phyloP scores from a whole-genome alignment of 1,139 yeast species.

The Kodamaea sp. region DNA sequence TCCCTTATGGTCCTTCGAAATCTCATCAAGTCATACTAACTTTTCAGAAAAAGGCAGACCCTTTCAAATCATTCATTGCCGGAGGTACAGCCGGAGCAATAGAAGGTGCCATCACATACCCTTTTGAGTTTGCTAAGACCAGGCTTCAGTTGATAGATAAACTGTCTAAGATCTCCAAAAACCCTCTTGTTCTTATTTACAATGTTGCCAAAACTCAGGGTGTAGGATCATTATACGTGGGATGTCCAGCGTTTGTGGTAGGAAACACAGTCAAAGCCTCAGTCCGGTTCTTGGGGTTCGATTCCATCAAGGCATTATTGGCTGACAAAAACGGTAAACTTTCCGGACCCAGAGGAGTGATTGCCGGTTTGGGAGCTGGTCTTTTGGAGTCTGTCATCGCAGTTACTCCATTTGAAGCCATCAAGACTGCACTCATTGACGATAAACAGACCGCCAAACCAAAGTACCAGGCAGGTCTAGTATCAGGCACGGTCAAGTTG shows the following conservation, averaged over 20 bases:
- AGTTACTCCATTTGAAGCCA: conserved; percentile 95
- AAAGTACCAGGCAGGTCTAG: conserved; percentile 68
- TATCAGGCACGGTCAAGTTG: conserved; percentile 63
- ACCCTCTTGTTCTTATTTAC: conserved; percentile 79
- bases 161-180: conserved; percentile 65
- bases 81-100: conserved; percentile 96
- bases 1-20: too few relatives aligned
- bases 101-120: conserved; percentile 88
- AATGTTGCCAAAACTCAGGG: conserved; percentile 80
- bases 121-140: conserved; percentile 96
- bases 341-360: conserved; percentile 85
- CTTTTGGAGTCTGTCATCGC: conserved; percentile 88
- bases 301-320: conserved; percentile 72
- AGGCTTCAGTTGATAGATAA: conserved; percentile 82
- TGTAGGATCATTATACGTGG: conserved; percentile 77
- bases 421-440: conserved; percentile 93
- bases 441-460: conserved; percentile 80
- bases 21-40: conserved; percentile 7
- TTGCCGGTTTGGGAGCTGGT: conserved; percentile 98
- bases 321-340: conserved; percentile 85
- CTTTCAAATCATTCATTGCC: conserved; percentile 79
- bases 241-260: conserved; percentile 96
- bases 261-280: conserved; percentile 97
- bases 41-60: conserved; percentile 39
- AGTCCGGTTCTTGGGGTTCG: conserved; percentile 90